Evolutionary conservation across 2,329 filamentous ascomycete genomes (phyloP).

Genomic region (Talaromyces marneffei): DNA sequence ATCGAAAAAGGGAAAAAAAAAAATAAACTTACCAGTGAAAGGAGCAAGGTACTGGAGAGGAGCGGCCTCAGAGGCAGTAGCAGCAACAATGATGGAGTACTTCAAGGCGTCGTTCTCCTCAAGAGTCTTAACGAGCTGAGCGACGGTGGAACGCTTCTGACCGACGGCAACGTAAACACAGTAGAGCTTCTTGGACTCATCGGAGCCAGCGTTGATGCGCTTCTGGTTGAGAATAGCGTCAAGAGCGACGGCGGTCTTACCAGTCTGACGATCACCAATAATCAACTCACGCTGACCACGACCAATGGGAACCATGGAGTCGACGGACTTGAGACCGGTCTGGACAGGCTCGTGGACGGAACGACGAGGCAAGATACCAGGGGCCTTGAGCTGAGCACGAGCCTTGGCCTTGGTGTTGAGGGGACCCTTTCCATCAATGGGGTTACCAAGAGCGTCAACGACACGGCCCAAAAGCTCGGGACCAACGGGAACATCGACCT

Average conservation of each 20-base stretch:
- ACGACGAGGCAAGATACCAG: conserved; percentile 91
- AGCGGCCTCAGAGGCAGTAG: conserved; percentile 94
- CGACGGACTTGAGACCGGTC: conserved; percentile 98
- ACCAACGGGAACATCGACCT: conserved; percentile 97
- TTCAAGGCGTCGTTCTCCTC: conserved; percentile 99
- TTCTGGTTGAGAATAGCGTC: conserved; percentile 99
- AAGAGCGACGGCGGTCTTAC: conserved; percentile 97
- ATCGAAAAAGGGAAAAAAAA: conserved; percentile 24
- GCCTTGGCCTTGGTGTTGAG: conserved; percentile 85
- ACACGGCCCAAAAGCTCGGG: conserved; percentile 92
- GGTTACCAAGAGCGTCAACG: conserved; percentile 96
- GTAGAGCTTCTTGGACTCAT: conserved; percentile 98
- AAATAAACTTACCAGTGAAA: conserved; percentile 62
- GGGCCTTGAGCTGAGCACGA: conserved; percentile 98
- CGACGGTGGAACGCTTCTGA: conserved; percentile 99
- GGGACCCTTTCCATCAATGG: conserved; percentile 98
- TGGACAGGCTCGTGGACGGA: conserved; percentile 99
- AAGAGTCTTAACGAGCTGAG: conserved; percentile 98
- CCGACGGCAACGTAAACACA: conserved; percentile 98
- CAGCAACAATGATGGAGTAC: conserved; percentile 89
- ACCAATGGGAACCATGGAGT: conserved; percentile 99
- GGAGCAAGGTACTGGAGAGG: conserved; percentile 91
- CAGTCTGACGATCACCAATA: conserved; percentile 99
- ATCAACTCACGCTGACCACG: conserved; percentile 99
- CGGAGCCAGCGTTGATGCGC: conserved; percentile 82